Evolutionary conservation across 1,284 basidiomycete species (phyloP), one percentile per base, ranked within the genome.

Genomic region (Calocybe gambosa): DNA sequence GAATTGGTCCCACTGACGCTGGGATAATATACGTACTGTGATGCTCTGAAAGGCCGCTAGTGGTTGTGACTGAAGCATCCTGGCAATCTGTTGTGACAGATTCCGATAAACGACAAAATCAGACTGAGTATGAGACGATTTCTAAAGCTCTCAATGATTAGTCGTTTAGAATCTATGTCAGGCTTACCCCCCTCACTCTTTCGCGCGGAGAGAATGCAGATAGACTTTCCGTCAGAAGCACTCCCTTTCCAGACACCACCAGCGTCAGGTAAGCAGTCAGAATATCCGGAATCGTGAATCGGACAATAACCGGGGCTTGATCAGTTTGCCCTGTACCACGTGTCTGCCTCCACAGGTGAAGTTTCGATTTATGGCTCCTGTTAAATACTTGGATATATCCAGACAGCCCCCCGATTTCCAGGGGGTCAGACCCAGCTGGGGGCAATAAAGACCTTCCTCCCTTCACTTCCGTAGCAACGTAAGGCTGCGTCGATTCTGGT

Each of bases 151-250:
- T 37, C 47, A 42, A 43, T 9, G n/a, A 42, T 40, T 13, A 42
- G 25, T 23, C 1, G 0, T 1, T 9, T n/a, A 9, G 19, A 38
- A 28, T 21, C 20, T 7, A 18, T 47, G 18, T 33, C 21, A 37
- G 16, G 7, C 23, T 28, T 39, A 15, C 44, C 41, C 16, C 12
- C 38, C 70, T 45, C 54, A 82, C 85, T 66, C 69, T 73, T 65
- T 88, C 85, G 55, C 84, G 68, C 15, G 85, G 78, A 3, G 80
- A 83, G 58, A 86, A 82, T 9, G 71, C 74, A 18, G 77, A 70
- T 29, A 82, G 70, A 49, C 71, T 81, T 58, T 84, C 81, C 28
- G 80, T 70, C 13, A 74, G 50, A 19, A 84, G 62, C 2, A 55
- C 51, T 9, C 59, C 53, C 19, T 67, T 65, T 15, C 62, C 59